Evolutionary conservation across 164 flowering plant genomes (phyloP).

Genomic region (Macadamia tetraphylla): DNA sequence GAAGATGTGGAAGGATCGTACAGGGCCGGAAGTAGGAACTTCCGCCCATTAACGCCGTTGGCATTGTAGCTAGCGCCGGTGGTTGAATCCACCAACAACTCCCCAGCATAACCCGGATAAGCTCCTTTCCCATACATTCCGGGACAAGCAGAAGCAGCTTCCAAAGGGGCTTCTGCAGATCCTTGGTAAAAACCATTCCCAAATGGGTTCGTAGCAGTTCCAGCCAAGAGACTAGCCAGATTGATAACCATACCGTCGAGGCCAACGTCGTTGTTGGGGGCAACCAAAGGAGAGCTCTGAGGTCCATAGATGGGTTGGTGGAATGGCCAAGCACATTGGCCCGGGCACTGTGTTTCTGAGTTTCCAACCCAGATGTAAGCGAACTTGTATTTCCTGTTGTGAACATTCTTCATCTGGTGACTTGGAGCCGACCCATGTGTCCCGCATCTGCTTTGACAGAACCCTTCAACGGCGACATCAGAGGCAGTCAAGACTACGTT

Average conservation of each 20-base stretch:
- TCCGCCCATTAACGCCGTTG: constrained; percentile 38
- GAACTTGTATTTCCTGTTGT: constrained; percentile 23
- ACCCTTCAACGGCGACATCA: constrained; percentile 53
- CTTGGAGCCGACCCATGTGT: constrained; percentile 34
- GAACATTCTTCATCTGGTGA: not conserved
- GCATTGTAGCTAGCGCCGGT: constrained; percentile 56
- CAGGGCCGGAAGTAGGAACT: constrained; percentile 47
- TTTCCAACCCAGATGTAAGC: constrained; percentile 70
- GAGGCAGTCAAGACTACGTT: constrained; percentile 51
- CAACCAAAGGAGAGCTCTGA: constrained; percentile 38
- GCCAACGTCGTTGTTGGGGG: constrained; percentile 55
- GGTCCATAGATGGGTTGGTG: constrained; percentile 65
- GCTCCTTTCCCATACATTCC: constrained; percentile 55
- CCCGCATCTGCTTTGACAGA: constrained; percentile 56
- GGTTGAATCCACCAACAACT: constrained; percentile 35
- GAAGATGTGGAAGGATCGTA: constrained; percentile 35
- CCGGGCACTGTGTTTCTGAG: constrained; percentile 53
- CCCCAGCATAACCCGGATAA: constrained; percentile 56
- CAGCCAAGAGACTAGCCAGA: constrained; percentile 45
- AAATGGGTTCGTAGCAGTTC: constrained; percentile 50
- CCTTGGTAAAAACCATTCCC: constrained; percentile 56
- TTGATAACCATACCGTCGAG: constrained; percentile 50
- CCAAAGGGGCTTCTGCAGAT: constrained; percentile 38
- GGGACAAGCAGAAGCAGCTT: constrained; percentile 50
- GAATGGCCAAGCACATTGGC: constrained; percentile 64